Conservation (phyloP, 805 yeast species). For the Blastobotrys attinorum region DNA sequence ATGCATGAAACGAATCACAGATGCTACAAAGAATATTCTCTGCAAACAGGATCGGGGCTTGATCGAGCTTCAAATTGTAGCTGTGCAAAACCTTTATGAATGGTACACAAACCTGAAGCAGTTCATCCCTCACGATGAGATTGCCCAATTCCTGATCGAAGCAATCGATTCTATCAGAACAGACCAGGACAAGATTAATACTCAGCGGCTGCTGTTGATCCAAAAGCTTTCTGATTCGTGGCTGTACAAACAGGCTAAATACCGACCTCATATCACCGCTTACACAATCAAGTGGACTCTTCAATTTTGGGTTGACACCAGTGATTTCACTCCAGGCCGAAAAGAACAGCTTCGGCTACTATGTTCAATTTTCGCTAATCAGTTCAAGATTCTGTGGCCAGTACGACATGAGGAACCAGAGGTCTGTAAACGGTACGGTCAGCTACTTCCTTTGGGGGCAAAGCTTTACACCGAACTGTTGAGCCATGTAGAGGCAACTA, state of each 20-base stretch:
- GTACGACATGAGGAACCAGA: slow-evolving; percentile 19
- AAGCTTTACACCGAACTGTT: slow-evolving; percentile 23
- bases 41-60: slow-evolving; percentile 7
- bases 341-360: slow-evolving; percentile 23
- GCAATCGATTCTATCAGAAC: slow-evolving; percentile 49
- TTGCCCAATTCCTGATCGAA: slow-evolving; percentile 36
- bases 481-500: slow-evolving; percentile 33
- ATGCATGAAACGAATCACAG: slow-evolving; percentile 12
- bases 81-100: slow-evolving; percentile 53
- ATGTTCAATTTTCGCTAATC: slow-evolving; percentile 23
- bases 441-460: slow-evolving; percentile 24
- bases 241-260: slow-evolving; percentile 19
- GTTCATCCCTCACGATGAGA: slow-evolving; percentile 32
- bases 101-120: slow-evolving; percentile 40
- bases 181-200: slow-evolving; percentile 49
- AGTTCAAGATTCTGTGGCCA: slow-evolving; percentile 25
- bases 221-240: slow-evolving; percentile 31
- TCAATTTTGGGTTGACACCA: slow-evolving; percentile 19
- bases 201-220: slow-evolving; percentile 53
- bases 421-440: slow-evolving; percentile 24
- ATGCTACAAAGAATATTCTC: slow-evolving; percentile 9
- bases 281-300: slow-evolving; percentile 23
- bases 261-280: slow-evolving; percentile 20
- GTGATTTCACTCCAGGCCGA: slow-evolving; percentile 15
- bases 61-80: slow-evolving; percentile 38